Evolutionary conservation across 768 basidiomycete genomes (phyloP), one percentile per base, ranked within the genome.

Genomic region (Terana coerulea): DNA sequence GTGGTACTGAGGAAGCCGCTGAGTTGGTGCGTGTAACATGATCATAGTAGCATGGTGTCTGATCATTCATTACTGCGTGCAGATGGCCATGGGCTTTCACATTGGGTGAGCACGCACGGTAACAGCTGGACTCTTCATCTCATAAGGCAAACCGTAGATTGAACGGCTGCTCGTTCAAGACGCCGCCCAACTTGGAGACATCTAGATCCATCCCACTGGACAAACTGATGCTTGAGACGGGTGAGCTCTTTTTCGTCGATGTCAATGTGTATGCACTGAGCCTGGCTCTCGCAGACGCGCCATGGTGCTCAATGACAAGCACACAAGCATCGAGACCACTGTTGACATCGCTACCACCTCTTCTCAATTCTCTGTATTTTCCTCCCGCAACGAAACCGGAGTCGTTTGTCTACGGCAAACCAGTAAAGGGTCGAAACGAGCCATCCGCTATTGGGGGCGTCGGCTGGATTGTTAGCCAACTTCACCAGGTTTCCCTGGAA

Each of bases 151-250:
- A 4, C 15, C 30, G 51, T 55, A 81, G 84, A 44, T 65, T 88
- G 49, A 91, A 90, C 54, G 88, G 88, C 2, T 91, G 90, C 60
- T 83, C 82, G 1, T 66, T 93, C 50, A 91, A 91, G 67, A 88
- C 84, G 0, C 72, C 75, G 33, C 79, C 80, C 46, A 88, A 86
- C 60, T 66, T 91, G 0, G 68, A 72, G 5, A 72, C 77, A 5
- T 71, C 77, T 8, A 77, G 76, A 56, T 60, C 71, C 3, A 78
- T 92, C n/a, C 80, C 74, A 9, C 72, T 77, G 5, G 78, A 83
- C 24, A 71, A 68, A 54, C 62, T 93, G 40, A 69, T 91, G 67
- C 70, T 93, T 6, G 91, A 93, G 63, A 90, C 88, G 31, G 89
- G 90, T 82, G 30, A 44, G 66, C 47, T 37, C 15, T 46, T 33